A percentile compares a stretch with the other conserved stretches of the same genome.
phyloP scores from a whole-genome alignment of 208 protist species.

The Hexamita inflata region DNA sequence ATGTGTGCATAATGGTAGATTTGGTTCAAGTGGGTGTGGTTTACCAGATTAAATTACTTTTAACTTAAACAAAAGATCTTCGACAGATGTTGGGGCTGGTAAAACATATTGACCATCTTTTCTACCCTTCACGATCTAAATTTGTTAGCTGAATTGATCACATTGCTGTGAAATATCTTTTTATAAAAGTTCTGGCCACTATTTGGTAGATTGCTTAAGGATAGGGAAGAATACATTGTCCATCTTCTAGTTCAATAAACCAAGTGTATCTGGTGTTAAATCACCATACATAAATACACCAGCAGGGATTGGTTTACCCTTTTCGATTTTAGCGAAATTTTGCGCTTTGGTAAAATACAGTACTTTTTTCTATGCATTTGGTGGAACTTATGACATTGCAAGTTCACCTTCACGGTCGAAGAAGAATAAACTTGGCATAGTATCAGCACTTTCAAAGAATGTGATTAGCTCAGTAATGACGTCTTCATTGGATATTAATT shows the following conservation, averaged over 20 bases:
- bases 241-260: neutral
- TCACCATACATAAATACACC: conserved; percentile 34
- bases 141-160: conserved; percentile 4
- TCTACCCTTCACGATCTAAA: neutral
- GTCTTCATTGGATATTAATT: neutral
- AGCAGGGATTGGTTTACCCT: neutral
- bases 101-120: neutral
- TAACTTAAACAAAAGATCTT: neutral
- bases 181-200: conserved; percentile 20
- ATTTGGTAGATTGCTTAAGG: neutral
- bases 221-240: conserved; percentile 25
- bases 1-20: neutral
- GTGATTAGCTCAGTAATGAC: neutral
- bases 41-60: neutral
- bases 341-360: conserved; percentile 24
- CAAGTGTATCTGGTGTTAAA: neutral
- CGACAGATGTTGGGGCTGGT: neutral
- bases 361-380: conserved; percentile 14
- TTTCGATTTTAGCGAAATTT: neutral
- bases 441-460: conserved; percentile 29
- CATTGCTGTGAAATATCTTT: conserved; percentile 18
- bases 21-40: too few species aligned
- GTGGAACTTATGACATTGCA: neutral
- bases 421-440: neutral
- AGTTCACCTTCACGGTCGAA: conserved; percentile 9